phyloP scores from a whole-genome alignment of 306 rosid species.

The Vigna angularis region DNA sequence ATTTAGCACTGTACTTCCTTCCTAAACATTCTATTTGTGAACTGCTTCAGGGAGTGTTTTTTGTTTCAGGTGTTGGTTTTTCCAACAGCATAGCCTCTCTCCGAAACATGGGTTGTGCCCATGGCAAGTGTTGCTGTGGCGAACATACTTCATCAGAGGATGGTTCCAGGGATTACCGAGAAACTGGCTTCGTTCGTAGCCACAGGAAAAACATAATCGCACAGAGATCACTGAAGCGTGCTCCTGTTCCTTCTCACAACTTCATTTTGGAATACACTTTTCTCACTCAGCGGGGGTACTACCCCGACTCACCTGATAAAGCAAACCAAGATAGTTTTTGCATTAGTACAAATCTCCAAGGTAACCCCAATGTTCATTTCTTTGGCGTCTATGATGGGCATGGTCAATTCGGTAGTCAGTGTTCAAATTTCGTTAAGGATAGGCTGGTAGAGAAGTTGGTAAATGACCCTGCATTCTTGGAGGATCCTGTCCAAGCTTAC shows the following conservation, averaged over 20 bases:
- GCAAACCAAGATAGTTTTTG: conserved; percentile 83
- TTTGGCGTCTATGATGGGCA: conserved; percentile 96
- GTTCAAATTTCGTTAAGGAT: conserved; percentile 79
- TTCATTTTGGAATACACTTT: conserved; percentile 70
- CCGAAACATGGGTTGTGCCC: conserved; percentile 78
- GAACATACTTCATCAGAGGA: conserved; percentile 54
- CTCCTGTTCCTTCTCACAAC: conserved; percentile 73
- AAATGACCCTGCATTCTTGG: conserved; percentile 58
- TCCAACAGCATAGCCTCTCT: conserved; percentile 2
- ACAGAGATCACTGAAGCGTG: conserved; percentile 64
- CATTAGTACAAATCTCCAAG: conserved; percentile 68
- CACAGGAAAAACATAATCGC: conserved; percentile 26
- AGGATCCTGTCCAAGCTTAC: conserved; percentile 72
- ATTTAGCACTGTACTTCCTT: neutral
- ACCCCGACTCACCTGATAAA: conserved; percentile 83
- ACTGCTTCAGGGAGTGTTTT: neutral
- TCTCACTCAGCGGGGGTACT: conserved; percentile 75
- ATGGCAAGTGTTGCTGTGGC: conserved; percentile 69
- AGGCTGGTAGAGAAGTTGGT: conserved; percentile 66
- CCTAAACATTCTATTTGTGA: neutral
- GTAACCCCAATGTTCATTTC: conserved; percentile 78
- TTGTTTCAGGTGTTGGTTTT: conserved; percentile 9
- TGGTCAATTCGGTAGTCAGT: conserved; percentile 78
- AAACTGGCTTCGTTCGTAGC: conserved; percentile 23
- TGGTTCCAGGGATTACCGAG: conserved; percentile 38